Evolutionary conservation across 768 basidiomycete genomes (phyloP).

Genomic region (Chalciporus chontae): DNA sequence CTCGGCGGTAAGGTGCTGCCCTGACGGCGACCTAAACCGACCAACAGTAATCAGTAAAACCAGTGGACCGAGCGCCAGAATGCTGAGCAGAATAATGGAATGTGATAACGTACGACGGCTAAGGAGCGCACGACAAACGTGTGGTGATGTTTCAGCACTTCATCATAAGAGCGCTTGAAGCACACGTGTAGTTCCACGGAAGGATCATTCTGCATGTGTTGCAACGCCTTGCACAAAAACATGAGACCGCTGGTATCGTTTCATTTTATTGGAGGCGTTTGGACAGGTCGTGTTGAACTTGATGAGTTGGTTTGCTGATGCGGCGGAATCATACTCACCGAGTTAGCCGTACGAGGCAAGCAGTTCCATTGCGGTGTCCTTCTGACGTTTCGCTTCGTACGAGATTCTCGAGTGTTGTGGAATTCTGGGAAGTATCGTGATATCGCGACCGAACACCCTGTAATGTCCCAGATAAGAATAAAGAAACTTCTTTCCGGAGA

Average conservation of each 20-base stretch:
- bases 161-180: conserved; percentile 70
- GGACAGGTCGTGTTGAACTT: conserved; percentile 4
- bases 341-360: conserved; percentile 61
- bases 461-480: conserved; percentile 9
- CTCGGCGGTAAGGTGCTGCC: conserved; percentile 57
- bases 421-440: conserved; percentile 39
- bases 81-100: not conserved
- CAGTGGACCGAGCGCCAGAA: not conserved
- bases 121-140: conserved; percentile 59
- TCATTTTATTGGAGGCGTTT: not conserved
- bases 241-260: conserved; percentile 50
- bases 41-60: not conserved
- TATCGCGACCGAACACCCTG: conserved; percentile 67
- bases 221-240: conserved; percentile 65
- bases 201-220: conserved; percentile 57
- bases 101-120: conserved; percentile 28
- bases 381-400: conserved; percentile 49
- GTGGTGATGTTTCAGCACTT: conserved; percentile 63
- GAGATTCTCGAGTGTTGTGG: conserved; percentile 57
- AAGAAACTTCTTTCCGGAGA: conserved; percentile 10
- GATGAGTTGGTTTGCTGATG: not conserved
- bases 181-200: conserved; percentile 57
- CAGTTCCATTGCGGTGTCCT: conserved; percentile 47
- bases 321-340: conserved; percentile 41
- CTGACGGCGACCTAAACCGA: conserved; percentile 51